Evolutionary conservation across 73 alveolate genomes (phyloP).

Genomic region (Tetrahymena malaccensis): DNA sequence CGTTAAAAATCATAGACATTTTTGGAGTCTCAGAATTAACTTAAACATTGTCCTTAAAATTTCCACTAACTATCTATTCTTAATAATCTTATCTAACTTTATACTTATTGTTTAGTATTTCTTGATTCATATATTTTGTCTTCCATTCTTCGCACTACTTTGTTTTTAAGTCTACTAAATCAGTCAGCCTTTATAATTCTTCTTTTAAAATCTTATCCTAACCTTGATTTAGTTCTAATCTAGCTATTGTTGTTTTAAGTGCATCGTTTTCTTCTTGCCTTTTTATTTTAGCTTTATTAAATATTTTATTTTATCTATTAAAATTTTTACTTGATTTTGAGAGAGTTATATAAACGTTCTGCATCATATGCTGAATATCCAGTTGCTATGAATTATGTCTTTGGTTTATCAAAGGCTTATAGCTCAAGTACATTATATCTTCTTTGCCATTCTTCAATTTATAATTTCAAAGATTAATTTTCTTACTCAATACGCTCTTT

Average conservation of each 20-base stretch:
- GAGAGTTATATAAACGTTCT: neutral
- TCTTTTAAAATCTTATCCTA: neutral
- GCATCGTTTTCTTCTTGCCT: neutral
- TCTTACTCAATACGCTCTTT: neutral
- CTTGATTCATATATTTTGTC: neutral
- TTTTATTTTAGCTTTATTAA: neutral
- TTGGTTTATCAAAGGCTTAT: neutral
- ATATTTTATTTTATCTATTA: neutral
- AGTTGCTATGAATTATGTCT: neutral
- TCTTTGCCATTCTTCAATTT: neutral
- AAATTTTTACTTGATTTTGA: neutral
- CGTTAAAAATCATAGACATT: neutral
- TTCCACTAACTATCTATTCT: neutral
- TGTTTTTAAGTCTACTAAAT: neutral
- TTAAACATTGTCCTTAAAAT: neutral
- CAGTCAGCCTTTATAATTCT: neutral
- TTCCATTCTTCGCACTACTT: neutral
- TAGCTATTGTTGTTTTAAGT: neutral
- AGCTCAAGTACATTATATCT: neutral
- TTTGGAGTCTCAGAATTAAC: neutral
- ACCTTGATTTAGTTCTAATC: neutral
- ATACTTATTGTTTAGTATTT: neutral
- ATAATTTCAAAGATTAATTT: neutral
- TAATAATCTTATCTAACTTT: neutral
- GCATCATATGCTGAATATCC: neutral